Evolutionary conservation across 2,329 filamentous ascomycete genomes (phyloP), one percentile per base, ranked within the genome.

Genomic region (Periconia sp.): DNA sequence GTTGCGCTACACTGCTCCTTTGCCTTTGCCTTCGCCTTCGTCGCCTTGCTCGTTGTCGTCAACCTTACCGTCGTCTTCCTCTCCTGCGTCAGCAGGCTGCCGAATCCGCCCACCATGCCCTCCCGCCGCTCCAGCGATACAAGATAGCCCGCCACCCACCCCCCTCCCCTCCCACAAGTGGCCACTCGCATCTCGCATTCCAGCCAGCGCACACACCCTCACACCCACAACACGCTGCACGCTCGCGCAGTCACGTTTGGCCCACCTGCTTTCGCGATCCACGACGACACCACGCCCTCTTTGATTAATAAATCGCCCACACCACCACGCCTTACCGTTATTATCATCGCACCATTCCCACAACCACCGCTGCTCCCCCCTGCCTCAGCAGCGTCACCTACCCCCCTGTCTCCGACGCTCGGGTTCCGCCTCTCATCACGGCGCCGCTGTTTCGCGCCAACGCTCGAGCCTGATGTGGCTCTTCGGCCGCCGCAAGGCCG

Each of bases 401-500:
- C 23, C 23, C n/a, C 46, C 31, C 33, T 37, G 11, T 37, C 33
- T 37, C 33, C 33, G 33, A 37, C 33, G 15, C 33, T 11, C 33
- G 23, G 15, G 42, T 15, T 31, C 45, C 47, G 42, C 44, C 46
- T 18, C 46, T 20, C 33, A 48, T 42, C 44, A 47, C 51, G 51
- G 49, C 44, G 17, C 37, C 50, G 20, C 17, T 11, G 15, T 17
- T 53, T 60, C 55, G 93, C 93, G 90, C 85, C 87, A 71, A 37
- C 33, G 33, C 33, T n/a, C 33, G 10, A 37, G 33, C 33, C 15
- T n/a, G 15, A 79, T 92, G 74, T 95, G 91, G 91, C 90, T 87
- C 57, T 96, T 95, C 75, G 82, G 87, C 75, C 86, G 88, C 68
- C 87, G 82, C 74, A 86, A 86, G 75, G 85, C 84, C 73, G 82